Conservation (phyloP, 2,329 filamentous ascomycete species). For the Botrytis cinerea region DNA sequence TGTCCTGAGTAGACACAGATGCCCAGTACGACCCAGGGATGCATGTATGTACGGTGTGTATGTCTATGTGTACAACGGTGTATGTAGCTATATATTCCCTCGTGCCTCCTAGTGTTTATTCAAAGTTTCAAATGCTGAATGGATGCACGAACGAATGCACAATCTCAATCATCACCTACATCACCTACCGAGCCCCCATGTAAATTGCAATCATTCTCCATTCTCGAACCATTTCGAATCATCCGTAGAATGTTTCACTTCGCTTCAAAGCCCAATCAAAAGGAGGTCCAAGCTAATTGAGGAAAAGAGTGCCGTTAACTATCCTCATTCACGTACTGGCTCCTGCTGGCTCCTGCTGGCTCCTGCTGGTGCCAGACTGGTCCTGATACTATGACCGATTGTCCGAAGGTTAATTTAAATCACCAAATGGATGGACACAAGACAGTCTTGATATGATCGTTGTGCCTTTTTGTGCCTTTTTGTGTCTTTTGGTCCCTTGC, state of each 20-base stretch:
- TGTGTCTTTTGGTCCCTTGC: not conserved
- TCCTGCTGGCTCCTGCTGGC: not conserved
- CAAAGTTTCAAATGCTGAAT: not conserved
- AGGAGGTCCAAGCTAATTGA: constrained; percentile 14
- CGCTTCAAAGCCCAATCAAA: constrained; percentile 24
- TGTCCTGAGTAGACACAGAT: not conserved
- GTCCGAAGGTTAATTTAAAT: constrained; percentile 8
- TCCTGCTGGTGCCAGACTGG: not conserved
- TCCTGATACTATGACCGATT: not conserved
- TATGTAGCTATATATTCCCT: not conserved
- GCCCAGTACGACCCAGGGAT: not conserved
- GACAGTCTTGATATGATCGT: not conserved
- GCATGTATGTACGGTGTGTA: not conserved
- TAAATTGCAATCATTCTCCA: not conserved
- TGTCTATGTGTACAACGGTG: not conserved
- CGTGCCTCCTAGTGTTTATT: not conserved
- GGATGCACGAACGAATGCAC: not conserved
- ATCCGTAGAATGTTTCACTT: constrained; percentile 16
- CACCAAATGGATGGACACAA: not conserved
- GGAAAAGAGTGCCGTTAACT: not conserved
- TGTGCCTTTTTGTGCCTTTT: not conserved
- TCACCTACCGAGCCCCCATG: not conserved
- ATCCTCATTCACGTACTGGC: not conserved
- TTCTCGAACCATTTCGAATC: constrained; percentile 4
- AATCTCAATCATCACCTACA: not conserved